Base-by-base conservation (phyloP, 345 rosid species). In the Aquilaria yunnanensis region DNA sequence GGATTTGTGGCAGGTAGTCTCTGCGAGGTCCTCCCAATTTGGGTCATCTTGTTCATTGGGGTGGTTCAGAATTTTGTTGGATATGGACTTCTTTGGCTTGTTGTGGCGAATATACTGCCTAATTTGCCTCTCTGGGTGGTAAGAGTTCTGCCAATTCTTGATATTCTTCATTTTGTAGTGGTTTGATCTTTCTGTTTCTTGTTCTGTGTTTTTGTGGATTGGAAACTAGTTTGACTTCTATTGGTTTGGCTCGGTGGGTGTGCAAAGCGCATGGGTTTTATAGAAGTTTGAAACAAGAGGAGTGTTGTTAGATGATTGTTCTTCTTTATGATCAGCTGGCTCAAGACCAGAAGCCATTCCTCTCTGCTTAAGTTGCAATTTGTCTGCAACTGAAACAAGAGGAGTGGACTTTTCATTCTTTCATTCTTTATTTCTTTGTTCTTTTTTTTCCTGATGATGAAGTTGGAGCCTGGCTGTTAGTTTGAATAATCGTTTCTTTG, bases 41-140 rank as follows among this genome's bases (percentile, higher is more conserved):
- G 93, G 96, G 80, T 67, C 12, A 50, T 84, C 68, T 49, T 83
- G 47, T 70, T 86, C 9, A 73, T 90, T 56, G 96, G 93, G 51
- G 85, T 69, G 2, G 65, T 73, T 11, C 96, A 85, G 62, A 90
- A 85, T 61, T 63, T 84, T 49, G 47, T 78, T 58, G 96, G 97
- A 10, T 90, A 88, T 56, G 89, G 89, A 66, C 73, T 84, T 73
- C 73, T 90, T 59, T 81, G 96, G 96, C 88, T 88, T 49, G 77
- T 78, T 47, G 75, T 85, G 47, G 76, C 78, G 3, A 78, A 70
- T 41, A 67, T 69, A 49, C 62, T 83, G 72, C 87, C 95, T 59
- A 53, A 70, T 75, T 57, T 85, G 70, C 97, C 97, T 43, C 88
- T 87, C 55, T 87, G 97, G 92, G 85, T 80, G 90, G 97, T 90